Percentiles rank a stretch among this genome's conserved stretches.
Evolutionary conservation across 108 stramenopile species (phyloP).

Genomic region (Fragilariopsis cylindrus): DNA sequence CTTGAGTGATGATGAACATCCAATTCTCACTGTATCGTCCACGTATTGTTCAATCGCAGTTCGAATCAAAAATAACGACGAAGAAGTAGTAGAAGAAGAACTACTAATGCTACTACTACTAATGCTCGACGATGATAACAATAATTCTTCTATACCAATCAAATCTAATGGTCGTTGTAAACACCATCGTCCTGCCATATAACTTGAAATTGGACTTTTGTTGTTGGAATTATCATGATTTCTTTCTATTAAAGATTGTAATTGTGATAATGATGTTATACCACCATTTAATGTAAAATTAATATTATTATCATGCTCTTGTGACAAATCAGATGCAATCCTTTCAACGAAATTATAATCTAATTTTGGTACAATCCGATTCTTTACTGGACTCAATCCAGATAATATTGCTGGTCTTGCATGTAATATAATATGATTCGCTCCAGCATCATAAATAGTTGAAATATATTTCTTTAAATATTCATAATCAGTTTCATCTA

Average conservation of each 20-base stretch:
- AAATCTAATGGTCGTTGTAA: constrained; percentile 48
- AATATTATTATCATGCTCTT: constrained; percentile 8
- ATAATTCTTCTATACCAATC: constrained; percentile 18
- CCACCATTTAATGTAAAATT: constrained; percentile 58
- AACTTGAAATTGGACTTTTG: constrained; percentile 17
- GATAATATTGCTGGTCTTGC: constrained; percentile 49
- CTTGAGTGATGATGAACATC: background rate
- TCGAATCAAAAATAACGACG: background rate
- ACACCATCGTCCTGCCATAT: constrained; percentile 55
- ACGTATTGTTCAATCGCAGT: constrained; percentile 13
- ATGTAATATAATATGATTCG: constrained; percentile 49
- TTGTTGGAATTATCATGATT: background rate
- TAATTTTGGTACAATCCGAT: constrained; percentile 48
- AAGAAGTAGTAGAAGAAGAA: background rate
- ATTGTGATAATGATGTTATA: constrained; percentile 32
- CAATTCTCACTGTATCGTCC: background rate
- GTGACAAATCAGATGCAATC: constrained; percentile 40
- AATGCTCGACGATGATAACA: background rate
- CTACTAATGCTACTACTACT: no score
- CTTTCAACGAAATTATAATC: constrained; percentile 43
- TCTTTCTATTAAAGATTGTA: constrained; percentile 14
- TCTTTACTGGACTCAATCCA: constrained; percentile 50
- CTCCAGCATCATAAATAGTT: constrained; percentile 30
- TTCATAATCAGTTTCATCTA: constrained; percentile 32
- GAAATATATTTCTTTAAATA: constrained; percentile 34